These are phyloP conservation scores for Kregervanrija pseudodelftensis DNA, from an alignment of 805 yeast genomes.

Conservation along the genomic window DNA sequence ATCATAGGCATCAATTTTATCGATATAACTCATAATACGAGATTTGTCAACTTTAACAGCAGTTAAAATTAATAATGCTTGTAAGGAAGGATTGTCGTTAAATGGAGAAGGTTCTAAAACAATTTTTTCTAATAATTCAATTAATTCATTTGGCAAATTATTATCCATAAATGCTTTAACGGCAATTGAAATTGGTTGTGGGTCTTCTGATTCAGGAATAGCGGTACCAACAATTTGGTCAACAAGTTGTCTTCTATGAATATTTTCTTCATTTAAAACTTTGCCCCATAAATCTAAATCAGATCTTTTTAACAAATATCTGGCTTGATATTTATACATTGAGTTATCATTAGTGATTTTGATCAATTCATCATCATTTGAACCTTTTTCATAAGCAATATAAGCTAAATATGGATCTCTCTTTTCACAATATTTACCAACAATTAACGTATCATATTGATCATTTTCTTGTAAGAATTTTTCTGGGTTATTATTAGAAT, in stretches of 20 bases:
- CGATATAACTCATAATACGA: constrained; percentile 76
- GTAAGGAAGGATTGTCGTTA: constrained; percentile 90
- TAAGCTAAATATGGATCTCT: constrained; percentile 98
- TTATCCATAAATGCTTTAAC: constrained; percentile 96
- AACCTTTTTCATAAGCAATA: constrained; percentile 95
- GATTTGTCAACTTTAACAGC: constrained; percentile 93
- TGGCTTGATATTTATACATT: constrained; percentile 99
- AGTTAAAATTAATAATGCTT: constrained; percentile 86
- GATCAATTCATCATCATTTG: constrained; percentile 82
- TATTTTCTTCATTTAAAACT: constrained; percentile 69
- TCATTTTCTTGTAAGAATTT: constrained; percentile 89
- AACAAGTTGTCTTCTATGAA: constrained; percentile 83
- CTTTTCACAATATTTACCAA: constrained; percentile 97
- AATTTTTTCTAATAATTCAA: constrained; percentile 91
- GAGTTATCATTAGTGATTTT: constrained; percentile 92
- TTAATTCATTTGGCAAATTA: constrained; percentile 85
- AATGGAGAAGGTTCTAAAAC: constrained; percentile 96
- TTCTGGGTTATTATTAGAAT: constrained; percentile 95
- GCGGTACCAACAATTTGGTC: constrained; percentile 96
- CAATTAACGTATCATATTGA: constrained; percentile 85
- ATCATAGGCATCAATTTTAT: constrained; percentile 83
- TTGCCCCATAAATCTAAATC: constrained; percentile 75
- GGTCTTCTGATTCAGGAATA: constrained; percentile 86
- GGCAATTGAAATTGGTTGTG: constrained; percentile 88
- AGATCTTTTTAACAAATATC: constrained; percentile 85